Evolutionary conservation across 805 yeast genomes (phyloP).

Genomic region (Cyberlindnera xylosilytica): DNA sequence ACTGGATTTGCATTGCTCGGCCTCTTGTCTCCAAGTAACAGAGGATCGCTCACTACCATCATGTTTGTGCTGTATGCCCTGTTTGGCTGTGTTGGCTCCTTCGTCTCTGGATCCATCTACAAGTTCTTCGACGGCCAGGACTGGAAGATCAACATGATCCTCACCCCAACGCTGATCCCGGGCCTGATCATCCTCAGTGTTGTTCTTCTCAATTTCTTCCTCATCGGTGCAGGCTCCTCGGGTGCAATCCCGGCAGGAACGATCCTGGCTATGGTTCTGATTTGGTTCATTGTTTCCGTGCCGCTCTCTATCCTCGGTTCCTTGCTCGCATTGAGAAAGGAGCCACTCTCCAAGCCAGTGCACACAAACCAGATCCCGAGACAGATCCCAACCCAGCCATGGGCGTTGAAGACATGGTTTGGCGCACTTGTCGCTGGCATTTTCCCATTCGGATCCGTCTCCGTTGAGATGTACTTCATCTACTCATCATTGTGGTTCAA

Average conservation of each 20-base stretch:
- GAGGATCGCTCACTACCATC: conserved; percentile 90
- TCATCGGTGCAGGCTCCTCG: conserved; percentile 74
- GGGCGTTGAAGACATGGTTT: conserved; percentile 68
- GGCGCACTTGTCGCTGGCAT: conserved; percentile 78
- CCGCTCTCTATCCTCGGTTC: conserved; percentile 89
- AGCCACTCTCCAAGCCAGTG: conserved; percentile 65
- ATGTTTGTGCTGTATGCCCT: conserved; percentile 81
- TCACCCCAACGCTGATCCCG: conserved; percentile 88
- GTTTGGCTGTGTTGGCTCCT: conserved; percentile 82
- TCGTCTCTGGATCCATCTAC: conserved; percentile 80
- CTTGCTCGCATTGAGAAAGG: conserved; percentile 63
- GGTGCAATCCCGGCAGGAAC: conserved; percentile 96
- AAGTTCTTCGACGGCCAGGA: conserved; percentile 88
- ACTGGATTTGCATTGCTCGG: conserved; percentile 85
- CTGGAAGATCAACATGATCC: conserved; percentile 81
- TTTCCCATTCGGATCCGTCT: conserved; percentile 92
- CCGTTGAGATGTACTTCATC: conserved; percentile 92
- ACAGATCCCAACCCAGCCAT: conserved; percentile 90
- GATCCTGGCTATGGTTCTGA: conserved; percentile 69
- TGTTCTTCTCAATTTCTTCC: conserved; percentile 73
- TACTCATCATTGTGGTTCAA: conserved; percentile 91
- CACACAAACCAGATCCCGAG: conserved; percentile 94
- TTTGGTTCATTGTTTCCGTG: conserved; percentile 84
- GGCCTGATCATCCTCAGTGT: conserved; percentile 63
- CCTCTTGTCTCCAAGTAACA: conserved; percentile 85